Evolutionary conservation across 768 basidiomycete genomes (phyloP), one percentile per base, ranked within the genome.

Genomic region (Leccinum longicurvipes): DNA sequence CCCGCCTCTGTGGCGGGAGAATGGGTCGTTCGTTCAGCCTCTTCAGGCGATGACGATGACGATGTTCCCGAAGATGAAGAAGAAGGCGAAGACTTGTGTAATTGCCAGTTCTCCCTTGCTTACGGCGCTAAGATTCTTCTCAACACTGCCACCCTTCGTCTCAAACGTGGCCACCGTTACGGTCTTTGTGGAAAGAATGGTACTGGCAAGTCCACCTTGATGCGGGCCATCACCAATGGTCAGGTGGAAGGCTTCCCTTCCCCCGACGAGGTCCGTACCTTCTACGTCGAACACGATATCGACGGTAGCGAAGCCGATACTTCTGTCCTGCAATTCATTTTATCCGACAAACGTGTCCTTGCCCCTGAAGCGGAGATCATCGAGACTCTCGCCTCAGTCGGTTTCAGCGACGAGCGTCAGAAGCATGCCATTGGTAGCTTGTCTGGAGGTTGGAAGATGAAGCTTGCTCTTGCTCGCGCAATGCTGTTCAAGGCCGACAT

Each of bases 401-500:
- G 95, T 60, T 98, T 98, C 83, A 83, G 76, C 60, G 90, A 87
- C 58, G 90, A 86, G 66, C 87, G 94, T 61, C 95, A 97, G 76
- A 78, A 76, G 61, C 81, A 89, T 59, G 76, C 92, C 39, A 97
- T 97, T 62, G 92, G 94, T 61, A 85, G 85, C 56, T 79, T 98
- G 39, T 98, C 95, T 44, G 95, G 95, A 83, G 95, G 95, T 80
- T 97, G 95, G 95, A 98, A 98, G 84, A 98, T 98, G 95, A 98
- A 97, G 83, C 87, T 98, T 60, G 95, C 95, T 39, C 85, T 98
- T 58, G 95, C 95, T 56, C 85, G 95, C 59, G 95, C 95, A 49
- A 96, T 98, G 86, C 82, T 98, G 45, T 98, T 98, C 89, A 91
- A 89, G 79, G 95, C 95, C 60, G 95, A 98, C 68, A 98, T 98